Percentiles rank a stretch among this genome's conserved stretches.
Evolutionary conservation across 176 grass and related monocot genomes (phyloP).

Genomic region (Panicum miliaceum): DNA sequence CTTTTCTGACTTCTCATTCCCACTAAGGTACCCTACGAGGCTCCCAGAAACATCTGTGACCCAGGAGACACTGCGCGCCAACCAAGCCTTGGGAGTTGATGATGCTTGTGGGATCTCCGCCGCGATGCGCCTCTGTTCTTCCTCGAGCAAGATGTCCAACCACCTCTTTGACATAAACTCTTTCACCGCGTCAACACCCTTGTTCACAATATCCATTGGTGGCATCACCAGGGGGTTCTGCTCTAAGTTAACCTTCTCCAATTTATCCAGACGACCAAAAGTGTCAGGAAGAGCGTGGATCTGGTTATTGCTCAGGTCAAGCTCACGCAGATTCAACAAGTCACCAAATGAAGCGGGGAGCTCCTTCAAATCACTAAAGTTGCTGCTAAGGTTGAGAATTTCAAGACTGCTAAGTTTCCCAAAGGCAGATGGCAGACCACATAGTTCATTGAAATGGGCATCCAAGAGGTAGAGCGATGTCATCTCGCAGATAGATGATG

Average conservation of each 20-base stretch:
- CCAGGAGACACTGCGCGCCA: slow-evolving; percentile 68
- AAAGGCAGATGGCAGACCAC: slow-evolving; percentile 68
- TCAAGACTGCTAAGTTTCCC: slow-evolving; percentile 82
- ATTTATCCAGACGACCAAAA: slow-evolving; percentile 72
- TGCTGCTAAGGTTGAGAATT: slow-evolving; percentile 81
- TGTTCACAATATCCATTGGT: slow-evolving; percentile 54
- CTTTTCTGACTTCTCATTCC: slow-evolving; percentile 48
- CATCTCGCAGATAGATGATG: slow-evolving; percentile 86
- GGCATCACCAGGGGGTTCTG: slow-evolving; percentile 79
- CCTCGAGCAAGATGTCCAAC: slow-evolving; percentile 64
- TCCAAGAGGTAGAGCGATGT: slow-evolving; percentile 63
- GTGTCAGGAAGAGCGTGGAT: slow-evolving; percentile 81
- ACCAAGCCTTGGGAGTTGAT: slow-evolving; percentile 62
- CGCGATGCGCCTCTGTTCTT: slow-evolving; percentile 60
- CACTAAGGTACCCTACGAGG: slow-evolving; percentile 56
- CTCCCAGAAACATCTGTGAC: slow-evolving; percentile 64
- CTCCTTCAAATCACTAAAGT: slow-evolving; percentile 84
- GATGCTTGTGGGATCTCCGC: slow-evolving; percentile 45
- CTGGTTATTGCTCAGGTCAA: slow-evolving; percentile 96
- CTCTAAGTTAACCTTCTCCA: slow-evolving; percentile 87
- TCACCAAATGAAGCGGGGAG: slow-evolving; percentile 81
- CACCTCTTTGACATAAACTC: slow-evolving; percentile 75
- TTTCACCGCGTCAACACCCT: slow-evolving; percentile 68
- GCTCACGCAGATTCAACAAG: slow-evolving; percentile 74
- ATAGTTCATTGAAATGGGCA: slow-evolving; percentile 93